phyloP scores from a whole-genome alignment of 2,329 filamentous ascomycete species.

The Aureobasidium sp. region DNA sequence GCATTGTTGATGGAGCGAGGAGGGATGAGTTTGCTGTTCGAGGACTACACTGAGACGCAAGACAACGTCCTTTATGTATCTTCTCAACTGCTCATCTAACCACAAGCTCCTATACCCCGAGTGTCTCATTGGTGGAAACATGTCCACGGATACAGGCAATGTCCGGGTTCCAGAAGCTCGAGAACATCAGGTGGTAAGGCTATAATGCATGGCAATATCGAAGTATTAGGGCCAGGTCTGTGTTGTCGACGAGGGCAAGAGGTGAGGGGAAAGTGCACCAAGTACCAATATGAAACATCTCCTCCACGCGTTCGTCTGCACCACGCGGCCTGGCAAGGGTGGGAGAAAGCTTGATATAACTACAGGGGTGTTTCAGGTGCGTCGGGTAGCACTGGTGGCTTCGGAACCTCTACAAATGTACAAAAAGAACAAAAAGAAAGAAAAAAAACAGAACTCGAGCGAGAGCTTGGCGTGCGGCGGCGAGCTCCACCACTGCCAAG shows the following conservation, averaged over 20 bases:
- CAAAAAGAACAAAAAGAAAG: too few relatives aligned
- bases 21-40: neutral
- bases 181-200: too few relatives aligned
- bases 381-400: too few relatives aligned
- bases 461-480: too few relatives aligned
- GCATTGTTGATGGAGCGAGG: neutral
- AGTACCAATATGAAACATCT: neutral
- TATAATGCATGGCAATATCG: neutral
- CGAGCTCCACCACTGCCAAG: too few relatives aligned
- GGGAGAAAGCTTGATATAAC: neutral
- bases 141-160: too few relatives aligned
- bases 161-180: too few relatives aligned
- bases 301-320: neutral
- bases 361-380: too few relatives aligned
- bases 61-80: neutral
- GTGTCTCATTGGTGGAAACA: neutral
- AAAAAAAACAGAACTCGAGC: too few relatives aligned
- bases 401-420: too few relatives aligned
- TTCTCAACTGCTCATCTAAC: neutral
- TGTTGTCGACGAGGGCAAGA: neutral
- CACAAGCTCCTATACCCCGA: neutral
- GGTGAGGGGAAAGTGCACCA: neutral
- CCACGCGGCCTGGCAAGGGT: neutral
- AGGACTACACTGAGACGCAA: neutral
- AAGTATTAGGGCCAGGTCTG: neutral